Conservation (phyloP, 2,329 filamentous ascomycete species). For the Rhynchosporium secalis region DNA sequence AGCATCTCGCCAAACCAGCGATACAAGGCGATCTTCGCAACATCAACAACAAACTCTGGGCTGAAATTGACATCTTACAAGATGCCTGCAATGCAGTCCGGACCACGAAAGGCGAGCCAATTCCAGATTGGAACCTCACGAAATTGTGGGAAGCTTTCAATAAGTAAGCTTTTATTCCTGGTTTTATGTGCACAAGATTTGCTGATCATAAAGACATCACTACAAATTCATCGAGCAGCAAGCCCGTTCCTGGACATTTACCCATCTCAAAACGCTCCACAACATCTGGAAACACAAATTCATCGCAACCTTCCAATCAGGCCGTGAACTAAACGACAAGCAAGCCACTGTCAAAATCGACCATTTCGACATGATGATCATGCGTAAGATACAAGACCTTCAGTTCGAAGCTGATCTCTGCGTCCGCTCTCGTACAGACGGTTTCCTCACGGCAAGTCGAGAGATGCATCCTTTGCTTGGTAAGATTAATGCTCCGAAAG, state of each 20-base stretch:
- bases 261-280: conserved; percentile 26
- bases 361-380: conserved; percentile 28
- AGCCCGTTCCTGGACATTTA: conserved; percentile 25
- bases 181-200: not conserved
- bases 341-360: conserved; percentile 30
- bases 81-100: conserved; percentile 26
- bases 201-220: conserved; percentile 18
- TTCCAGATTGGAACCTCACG: conserved; percentile 22
- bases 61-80: conserved; percentile 31
- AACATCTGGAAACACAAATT: conserved; percentile 27
- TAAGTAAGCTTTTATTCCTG: conserved; percentile 15
- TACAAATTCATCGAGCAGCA: conserved; percentile 27
- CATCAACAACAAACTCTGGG: conserved; percentile 28
- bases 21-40: conserved; percentile 29
- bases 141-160: conserved; percentile 31
- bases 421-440: conserved; percentile 23
- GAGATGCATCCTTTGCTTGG: conserved; percentile 20
- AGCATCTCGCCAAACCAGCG: conserved; percentile 25
- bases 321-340: conserved; percentile 22
- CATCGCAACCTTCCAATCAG: conserved; percentile 16
- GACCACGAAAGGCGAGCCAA: conserved; percentile 19
- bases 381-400: conserved; percentile 31
- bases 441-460: conserved; percentile 22
- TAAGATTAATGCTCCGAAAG: conserved; percentile 14
- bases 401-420: conserved; percentile 28